Percentiles rank a stretch among this genome's conserved stretches.
phyloP scores from a whole-genome alignment of 345 rosid genomes.

The Citrus inodora region DNA sequence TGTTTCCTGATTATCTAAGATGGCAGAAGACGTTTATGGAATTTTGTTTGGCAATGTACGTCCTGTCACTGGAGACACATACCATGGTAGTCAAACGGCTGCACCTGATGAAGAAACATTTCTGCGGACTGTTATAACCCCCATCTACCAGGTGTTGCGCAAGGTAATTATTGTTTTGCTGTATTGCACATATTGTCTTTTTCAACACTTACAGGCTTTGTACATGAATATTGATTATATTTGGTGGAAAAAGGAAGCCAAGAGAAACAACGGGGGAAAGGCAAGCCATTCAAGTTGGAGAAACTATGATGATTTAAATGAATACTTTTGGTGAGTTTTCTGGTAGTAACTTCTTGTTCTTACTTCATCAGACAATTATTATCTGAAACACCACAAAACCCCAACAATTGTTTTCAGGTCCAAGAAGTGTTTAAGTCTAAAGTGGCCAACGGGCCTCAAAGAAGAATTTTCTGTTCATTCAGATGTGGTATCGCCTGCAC shows the following conservation, averaged over 20 bases:
- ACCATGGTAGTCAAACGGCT: constrained; percentile 18
- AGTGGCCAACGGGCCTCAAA: constrained; percentile 65
- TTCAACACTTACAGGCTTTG: not conserved
- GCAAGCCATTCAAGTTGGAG: constrained; percentile 98
- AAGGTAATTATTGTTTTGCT: constrained; percentile 46
- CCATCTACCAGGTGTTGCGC: constrained; percentile 65
- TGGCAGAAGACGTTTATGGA: constrained; percentile 69
- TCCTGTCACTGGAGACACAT: constrained; percentile 53
- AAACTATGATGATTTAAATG: constrained; percentile 95
- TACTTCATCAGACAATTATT: constrained; percentile 8
- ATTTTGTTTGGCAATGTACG: constrained; percentile 48
- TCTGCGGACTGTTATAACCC: constrained; percentile 72
- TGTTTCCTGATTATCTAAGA: constrained; percentile 43
- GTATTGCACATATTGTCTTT: not conserved
- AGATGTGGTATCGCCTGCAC: constrained; percentile 34
- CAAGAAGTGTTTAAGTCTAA: constrained; percentile 55
- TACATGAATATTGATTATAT: constrained; percentile 20
- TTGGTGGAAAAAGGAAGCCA: constrained; percentile 62
- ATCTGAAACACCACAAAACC: not conserved
- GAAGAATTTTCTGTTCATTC: constrained; percentile 74
- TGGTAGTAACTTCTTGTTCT: constrained; percentile 10
- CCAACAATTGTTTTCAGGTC: constrained; percentile 49
- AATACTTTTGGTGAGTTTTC: constrained; percentile 83
- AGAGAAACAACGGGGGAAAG: constrained; percentile 74
- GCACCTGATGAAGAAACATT: constrained; percentile 75